A percentile compares a stretch with the other conserved stretches of the same genome.
phyloP scores from a whole-genome alignment of 2,329 filamentous ascomycete species.

The Ophiostoma montium region DNA sequence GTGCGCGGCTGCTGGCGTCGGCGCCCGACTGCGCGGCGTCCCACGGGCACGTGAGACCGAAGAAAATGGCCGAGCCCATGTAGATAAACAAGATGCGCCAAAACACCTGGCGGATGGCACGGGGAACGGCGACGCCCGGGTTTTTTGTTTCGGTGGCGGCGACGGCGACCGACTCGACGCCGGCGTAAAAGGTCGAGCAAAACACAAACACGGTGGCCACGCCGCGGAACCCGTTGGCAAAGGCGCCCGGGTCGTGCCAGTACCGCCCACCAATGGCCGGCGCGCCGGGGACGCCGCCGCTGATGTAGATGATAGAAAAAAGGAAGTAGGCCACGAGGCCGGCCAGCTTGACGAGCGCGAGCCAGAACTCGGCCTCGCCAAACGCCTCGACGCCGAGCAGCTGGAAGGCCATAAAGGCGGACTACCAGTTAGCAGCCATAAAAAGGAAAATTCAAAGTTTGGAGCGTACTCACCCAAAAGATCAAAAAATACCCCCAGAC shows the following conservation, averaged over 20 bases:
- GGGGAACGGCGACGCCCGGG: constrained; percentile 38
- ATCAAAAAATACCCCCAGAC: constrained; percentile 57
- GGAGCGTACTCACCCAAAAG: constrained; percentile 42
- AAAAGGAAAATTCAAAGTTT: constrained; percentile 5
- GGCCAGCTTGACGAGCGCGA: constrained; percentile 56
- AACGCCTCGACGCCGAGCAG: constrained; percentile 60
- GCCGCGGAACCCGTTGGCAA: constrained; percentile 52
- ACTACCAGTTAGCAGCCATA: constrained; percentile 15
- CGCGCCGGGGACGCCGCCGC: constrained; percentile 49
- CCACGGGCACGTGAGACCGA: constrained; percentile 58
- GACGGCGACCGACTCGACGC: constrained; percentile 49
- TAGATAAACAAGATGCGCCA: constrained; percentile 49
- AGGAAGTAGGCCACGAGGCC: constrained; percentile 59
- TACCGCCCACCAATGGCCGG: constrained; percentile 54
- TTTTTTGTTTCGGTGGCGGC: constrained; percentile 48
- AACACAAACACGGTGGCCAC: constrained; percentile 54
- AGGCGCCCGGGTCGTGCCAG: constrained; percentile 58
- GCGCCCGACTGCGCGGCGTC: constrained; percentile 48
- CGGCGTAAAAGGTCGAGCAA: constrained; percentile 57
- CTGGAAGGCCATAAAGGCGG: constrained; percentile 52
- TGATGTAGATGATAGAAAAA: constrained; percentile 58
- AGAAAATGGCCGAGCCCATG: constrained; percentile 61
- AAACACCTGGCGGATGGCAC: constrained; percentile 46
- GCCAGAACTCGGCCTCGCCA: constrained; percentile 70
- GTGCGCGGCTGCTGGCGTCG: constrained; percentile 44